These are phyloP conservation scores for Fomitopsis schrenkii DNA, from an alignment of 1,284 basidiomycete species.

Conservation along the genomic window DNA sequence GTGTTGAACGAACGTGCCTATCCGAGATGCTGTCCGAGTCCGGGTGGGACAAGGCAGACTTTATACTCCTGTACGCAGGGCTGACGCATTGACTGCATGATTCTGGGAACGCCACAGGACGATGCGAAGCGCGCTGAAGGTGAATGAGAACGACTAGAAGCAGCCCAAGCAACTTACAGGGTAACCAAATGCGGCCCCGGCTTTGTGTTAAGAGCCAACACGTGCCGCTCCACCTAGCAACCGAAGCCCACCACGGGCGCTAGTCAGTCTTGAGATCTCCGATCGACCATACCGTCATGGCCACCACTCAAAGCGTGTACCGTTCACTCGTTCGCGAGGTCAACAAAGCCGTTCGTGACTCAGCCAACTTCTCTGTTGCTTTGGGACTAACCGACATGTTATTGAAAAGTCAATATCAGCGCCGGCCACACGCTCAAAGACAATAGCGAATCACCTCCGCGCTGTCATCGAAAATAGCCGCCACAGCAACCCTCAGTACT, in stretches of 20 bases:
- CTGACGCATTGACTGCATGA: not conserved
- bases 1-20: not conserved
- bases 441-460: constrained; percentile 51
- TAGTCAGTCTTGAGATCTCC: not conserved
- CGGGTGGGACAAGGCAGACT: not conserved
- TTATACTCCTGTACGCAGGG: not conserved
- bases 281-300: not conserved
- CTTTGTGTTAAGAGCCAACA: not conserved
- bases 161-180: not conserved
- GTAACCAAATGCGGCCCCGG: not conserved
- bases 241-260: not conserved
- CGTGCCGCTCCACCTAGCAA: not conserved
- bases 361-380: not conserved
- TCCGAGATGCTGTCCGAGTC: not conserved
- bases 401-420: constrained; percentile 40
- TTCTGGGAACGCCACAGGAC: not conserved
- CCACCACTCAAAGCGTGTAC: constrained; percentile 23
- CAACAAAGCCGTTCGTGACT: constrained; percentile 34
- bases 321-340: constrained; percentile 42
- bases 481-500: constrained; percentile 22
- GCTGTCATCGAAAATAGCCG: constrained; percentile 46
- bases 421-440: constrained; percentile 39
- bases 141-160: not conserved
- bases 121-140: not conserved
- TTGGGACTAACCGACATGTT: constrained; percentile 6